Base-by-base conservation (phyloP, 257 asterid species). In the Penstemon eatonii region DNA sequence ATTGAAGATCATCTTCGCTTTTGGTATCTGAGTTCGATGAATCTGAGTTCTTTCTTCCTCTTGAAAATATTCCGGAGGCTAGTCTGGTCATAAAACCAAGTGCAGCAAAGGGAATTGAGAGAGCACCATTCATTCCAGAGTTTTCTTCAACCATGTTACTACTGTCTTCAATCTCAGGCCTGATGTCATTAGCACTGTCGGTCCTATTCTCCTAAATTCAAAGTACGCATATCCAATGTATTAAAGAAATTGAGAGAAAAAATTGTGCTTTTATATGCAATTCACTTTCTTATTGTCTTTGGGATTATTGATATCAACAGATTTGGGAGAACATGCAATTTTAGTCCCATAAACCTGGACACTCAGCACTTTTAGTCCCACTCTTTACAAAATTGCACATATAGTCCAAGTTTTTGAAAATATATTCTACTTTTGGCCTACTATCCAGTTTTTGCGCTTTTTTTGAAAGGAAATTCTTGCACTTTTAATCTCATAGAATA, bases 51-150 rank as follows among this genome's bases (percentile, higher is more conserved):
- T 74, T 85, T 57, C 81, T 83, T 66, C 92, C 92, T 81, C 91
- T 94, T 43, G 95, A 87, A 80, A 94, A 86, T 80, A 94, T 87
- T 71, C 98, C 96, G 41, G 95, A 83, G 65, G 98, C 98, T 73
- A 91, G 71, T 83, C 96, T 85, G 72, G 95, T 83, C 80, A 94
- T 76, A 78, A 86, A 91, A 65, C 96, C 98, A 61, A 94, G 71
- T 72, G 99, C 97, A 79, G 99, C 98, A 45, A 87, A 78, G 71
- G 97, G 95, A 77, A 87, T 75, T 52, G 98, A 80, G 65, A 91
- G 89, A 73, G 93, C 89, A 63, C 92, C 97, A 74, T 73, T 85
- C 69, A 70, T 83, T 61, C 87, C 96, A 57, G 96, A 86, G 77
- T 76, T 74, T 79, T 86, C 96, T 8, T 80, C 73, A 71, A 41